Conservation (phyloP, 495 filamentous ascomycete species). For the Aspergillus carlsbadensis region DNA sequence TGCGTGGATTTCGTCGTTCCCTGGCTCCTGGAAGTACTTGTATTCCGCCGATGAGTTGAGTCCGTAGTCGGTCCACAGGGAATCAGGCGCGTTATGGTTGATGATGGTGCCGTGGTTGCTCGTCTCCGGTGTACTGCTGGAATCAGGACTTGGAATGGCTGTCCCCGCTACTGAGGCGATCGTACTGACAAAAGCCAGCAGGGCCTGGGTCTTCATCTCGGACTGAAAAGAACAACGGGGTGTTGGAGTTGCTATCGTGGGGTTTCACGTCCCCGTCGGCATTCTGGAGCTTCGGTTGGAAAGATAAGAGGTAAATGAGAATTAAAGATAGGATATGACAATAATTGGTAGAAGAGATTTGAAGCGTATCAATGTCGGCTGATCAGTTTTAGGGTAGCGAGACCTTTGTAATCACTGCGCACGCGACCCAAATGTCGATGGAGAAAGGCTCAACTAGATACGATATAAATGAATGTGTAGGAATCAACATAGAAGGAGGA, state of each 20-base stretch:
- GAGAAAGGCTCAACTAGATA: not conserved
- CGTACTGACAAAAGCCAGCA: slow-evolving; percentile 21
- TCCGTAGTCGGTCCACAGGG: slow-evolving; percentile 30
- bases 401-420: not conserved
- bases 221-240: not conserved
- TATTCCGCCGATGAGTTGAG: slow-evolving; percentile 37
- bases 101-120: slow-evolving; percentile 14
- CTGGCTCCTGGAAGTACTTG: slow-evolving; percentile 59
- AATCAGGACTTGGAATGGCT: slow-evolving; percentile 9
- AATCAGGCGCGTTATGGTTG: slow-evolving; percentile 17
- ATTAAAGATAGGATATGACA: not conserved
- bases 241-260: not conserved
- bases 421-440: not conserved
- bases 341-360: not conserved
- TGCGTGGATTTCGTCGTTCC: slow-evolving; percentile 51
- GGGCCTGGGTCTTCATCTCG: slow-evolving; percentile 16
- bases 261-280: slow-evolving; percentile 18
- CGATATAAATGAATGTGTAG: not conserved
- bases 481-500: not conserved
- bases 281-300: slow-evolving; percentile 10
- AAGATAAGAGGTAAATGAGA: not conserved
- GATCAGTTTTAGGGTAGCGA: not conserved
- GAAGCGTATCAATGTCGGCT: not conserved
- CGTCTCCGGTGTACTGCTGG: slow-evolving; percentile 8
- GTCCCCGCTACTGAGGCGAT: slow-evolving; percentile 23